Percentiles rank a stretch among this genome's conserved stretches.
phyloP scores from a whole-genome alignment of 2,329 filamentous ascomycete species.

The Aureobasidium lini region DNA sequence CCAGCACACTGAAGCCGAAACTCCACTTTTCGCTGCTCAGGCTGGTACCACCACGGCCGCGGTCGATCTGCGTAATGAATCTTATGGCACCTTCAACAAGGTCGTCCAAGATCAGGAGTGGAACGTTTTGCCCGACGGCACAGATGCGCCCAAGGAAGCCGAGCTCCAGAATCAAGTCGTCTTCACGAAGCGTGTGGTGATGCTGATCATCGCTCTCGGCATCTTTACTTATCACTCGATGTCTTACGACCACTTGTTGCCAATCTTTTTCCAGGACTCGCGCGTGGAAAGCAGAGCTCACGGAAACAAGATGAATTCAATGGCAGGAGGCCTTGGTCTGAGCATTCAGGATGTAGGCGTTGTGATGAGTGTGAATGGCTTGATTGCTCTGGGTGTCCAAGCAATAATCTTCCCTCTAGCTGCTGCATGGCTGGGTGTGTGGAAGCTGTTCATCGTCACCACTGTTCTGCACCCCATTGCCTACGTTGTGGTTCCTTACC shows the following conservation, averaged over 20 bases:
- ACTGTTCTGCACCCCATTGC: slow-evolving; percentile 59
- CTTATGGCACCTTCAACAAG: slow-evolving; percentile 31
- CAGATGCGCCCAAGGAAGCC: slow-evolving; percentile 21
- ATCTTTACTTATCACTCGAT: slow-evolving; percentile 95
- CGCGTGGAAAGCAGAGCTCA: slow-evolving; percentile 37
- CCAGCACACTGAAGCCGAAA: slow-evolving; percentile 48
- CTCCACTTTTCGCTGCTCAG: slow-evolving; percentile 62
- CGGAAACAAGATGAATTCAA: slow-evolving; percentile 16
- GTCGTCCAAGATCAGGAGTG: slow-evolving; percentile 49
- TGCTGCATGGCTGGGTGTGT: slow-evolving; percentile 58
- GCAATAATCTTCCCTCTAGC: slow-evolving; percentile 61
- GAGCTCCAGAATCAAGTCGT: slow-evolving; percentile 35
- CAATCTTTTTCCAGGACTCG: slow-evolving; percentile 85
- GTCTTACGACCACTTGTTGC: slow-evolving; percentile 86
- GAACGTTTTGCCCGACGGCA: slow-evolving; percentile 43
- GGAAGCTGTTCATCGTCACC: slow-evolving; percentile 58
- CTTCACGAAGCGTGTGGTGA: slow-evolving; percentile 59
- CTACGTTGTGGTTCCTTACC: slow-evolving; percentile 62
- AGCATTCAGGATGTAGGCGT: slow-evolving; percentile 59
- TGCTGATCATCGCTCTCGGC: slow-evolving; percentile 72
- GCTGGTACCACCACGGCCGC: slow-evolving; percentile 67
- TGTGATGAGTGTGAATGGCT: slow-evolving; percentile 61
- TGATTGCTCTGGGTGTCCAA: slow-evolving; percentile 67
- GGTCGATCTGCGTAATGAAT: slow-evolving; percentile 67
- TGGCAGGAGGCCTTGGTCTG: slow-evolving; percentile 57